Conservation (phyloP, 2,329 filamentous ascomycete genomes). For the Polytolypa hystricis region DNA sequence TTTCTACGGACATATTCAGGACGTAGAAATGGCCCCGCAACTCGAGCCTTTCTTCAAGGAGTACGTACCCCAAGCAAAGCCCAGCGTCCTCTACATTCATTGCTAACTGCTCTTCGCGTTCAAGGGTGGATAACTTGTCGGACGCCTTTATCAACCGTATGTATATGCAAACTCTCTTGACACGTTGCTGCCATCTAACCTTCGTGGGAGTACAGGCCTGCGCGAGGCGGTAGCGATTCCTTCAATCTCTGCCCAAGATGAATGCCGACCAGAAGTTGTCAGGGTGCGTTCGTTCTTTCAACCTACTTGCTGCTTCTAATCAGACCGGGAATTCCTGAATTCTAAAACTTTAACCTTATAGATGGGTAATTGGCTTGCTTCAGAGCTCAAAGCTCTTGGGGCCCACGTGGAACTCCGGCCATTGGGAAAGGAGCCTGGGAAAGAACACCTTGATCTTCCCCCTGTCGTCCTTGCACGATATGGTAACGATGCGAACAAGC, state of each 20-base stretch:
- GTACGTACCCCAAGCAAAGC: conserved; percentile 25
- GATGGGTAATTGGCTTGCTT: conserved; percentile 87
- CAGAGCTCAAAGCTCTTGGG: conserved; percentile 71
- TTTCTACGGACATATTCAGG: conserved; percentile 36
- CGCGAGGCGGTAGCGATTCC: conserved; percentile 91
- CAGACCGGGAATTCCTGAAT: background rate
- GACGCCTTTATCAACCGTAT: conserved; percentile 73
- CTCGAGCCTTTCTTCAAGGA: conserved; percentile 88
- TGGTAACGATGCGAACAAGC: conserved; percentile 82
- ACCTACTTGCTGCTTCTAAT: background rate
- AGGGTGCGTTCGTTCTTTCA: conserved; percentile 44
- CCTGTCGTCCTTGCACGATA: conserved; percentile 89
- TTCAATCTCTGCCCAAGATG: conserved; percentile 85
- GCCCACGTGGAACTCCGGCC: conserved; percentile 77
- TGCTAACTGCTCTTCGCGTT: background rate
- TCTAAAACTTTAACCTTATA: conserved; percentile 16
- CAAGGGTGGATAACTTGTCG: conserved; percentile 61
- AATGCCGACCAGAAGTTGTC: conserved; percentile 80
- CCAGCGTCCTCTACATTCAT: too few relatives aligned
- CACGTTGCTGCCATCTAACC: conserved; percentile 6
- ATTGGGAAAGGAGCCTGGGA: conserved; percentile 83
- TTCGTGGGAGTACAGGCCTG: conserved; percentile 38
- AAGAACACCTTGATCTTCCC: conserved; percentile 80
- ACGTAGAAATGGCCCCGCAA: conserved; percentile 70
- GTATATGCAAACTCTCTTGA: conserved; percentile 14